Percentiles rank a stretch among this genome's conserved stretches.
Evolutionary conservation across 2,329 filamentous ascomycete genomes (phyloP).

Genomic region (Chrysoporthe austroafricana): DNA sequence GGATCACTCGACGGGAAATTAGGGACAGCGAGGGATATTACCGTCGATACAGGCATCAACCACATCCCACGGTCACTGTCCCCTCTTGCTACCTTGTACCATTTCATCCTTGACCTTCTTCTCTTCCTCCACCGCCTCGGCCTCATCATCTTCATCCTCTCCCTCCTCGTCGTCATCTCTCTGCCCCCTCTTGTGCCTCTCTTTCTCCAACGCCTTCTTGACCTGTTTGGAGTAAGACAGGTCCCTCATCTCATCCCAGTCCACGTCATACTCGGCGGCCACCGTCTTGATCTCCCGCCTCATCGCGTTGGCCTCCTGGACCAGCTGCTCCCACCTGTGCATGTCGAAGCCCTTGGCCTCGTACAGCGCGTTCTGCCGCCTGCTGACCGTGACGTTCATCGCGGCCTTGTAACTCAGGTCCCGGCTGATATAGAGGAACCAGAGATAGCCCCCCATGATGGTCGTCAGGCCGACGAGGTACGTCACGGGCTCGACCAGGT

Average conservation of each 20-base stretch:
- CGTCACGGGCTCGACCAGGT: conserved; percentile 87
- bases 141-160: conserved; percentile 44
- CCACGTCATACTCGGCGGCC: conserved; percentile 85
- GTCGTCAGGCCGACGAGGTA: conserved; percentile 86
- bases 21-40: neutral
- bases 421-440: conserved; percentile 91
- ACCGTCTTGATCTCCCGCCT: conserved; percentile 79
- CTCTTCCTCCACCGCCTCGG: conserved; percentile 39
- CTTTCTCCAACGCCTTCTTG: conserved; percentile 59
- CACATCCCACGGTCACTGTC: neutral
- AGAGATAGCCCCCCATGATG: conserved; percentile 87
- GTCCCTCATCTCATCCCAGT: conserved; percentile 81
- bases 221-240: conserved; percentile 65
- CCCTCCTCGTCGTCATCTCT: conserved; percentile 43
- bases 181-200: conserved; percentile 47
- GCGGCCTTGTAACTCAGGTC: conserved; percentile 87
- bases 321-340: conserved; percentile 74
- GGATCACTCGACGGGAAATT: neutral
- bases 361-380: conserved; percentile 78
- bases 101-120: conserved; percentile 35
- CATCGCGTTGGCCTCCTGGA: conserved; percentile 79
- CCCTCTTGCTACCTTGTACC: conserved; percentile 12
- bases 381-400: conserved; percentile 82
- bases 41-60: neutral
- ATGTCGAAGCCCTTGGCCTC: conserved; percentile 75